These are phyloP conservation scores for Picea sitchensis DNA, from an alignment of 75 land plant species.

Conservation along the genomic window DNA sequence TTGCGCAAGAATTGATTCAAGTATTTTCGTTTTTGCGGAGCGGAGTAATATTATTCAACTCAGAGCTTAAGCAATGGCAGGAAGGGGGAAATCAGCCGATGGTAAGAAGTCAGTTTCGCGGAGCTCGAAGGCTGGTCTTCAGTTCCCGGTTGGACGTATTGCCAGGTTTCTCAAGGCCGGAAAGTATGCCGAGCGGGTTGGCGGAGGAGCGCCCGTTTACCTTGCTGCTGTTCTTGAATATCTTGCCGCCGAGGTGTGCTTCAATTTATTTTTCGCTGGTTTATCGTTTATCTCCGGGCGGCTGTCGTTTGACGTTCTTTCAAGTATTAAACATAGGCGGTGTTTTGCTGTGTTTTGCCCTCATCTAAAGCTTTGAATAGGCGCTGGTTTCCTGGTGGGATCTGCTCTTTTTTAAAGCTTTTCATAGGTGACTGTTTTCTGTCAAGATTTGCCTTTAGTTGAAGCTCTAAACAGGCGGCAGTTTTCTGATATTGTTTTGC, in stretches of 20 bases:
- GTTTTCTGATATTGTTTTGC: no score
- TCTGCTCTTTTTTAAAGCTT: no score
- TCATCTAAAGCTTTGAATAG: no score
- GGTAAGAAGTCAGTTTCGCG: slow-evolving; percentile 46
- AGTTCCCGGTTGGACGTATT: slow-evolving; percentile 55
- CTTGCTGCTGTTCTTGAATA: slow-evolving; percentile 56
- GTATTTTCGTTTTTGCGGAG: neutral
- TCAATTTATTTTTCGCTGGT: no score
- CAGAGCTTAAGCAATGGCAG: slow-evolving; percentile 22
- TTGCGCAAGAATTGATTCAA: neutral
- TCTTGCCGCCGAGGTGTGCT: slow-evolving; percentile 49
- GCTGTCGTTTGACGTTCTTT: no score
- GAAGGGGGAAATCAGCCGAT: slow-evolving; percentile 35
- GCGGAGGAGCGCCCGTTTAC: slow-evolving; percentile 55
- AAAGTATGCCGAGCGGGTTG: slow-evolving; percentile 49
- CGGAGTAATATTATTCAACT: neutral
- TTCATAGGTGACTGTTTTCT: no score
- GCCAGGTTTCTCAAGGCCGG: slow-evolving; percentile 54
- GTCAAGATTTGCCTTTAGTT: no score
- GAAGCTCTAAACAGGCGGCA: no score
- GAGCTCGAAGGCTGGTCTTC: slow-evolving; percentile 45
- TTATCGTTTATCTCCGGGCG: no score
- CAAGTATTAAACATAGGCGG: no score
- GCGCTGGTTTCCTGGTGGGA: no score
- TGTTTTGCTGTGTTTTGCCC: no score